Percentiles rank a stretch among this genome's conserved stretches.
Conservation (phyloP, 1,284 basidiomycete genomes). For the Heterobasidion irregulare region DNA sequence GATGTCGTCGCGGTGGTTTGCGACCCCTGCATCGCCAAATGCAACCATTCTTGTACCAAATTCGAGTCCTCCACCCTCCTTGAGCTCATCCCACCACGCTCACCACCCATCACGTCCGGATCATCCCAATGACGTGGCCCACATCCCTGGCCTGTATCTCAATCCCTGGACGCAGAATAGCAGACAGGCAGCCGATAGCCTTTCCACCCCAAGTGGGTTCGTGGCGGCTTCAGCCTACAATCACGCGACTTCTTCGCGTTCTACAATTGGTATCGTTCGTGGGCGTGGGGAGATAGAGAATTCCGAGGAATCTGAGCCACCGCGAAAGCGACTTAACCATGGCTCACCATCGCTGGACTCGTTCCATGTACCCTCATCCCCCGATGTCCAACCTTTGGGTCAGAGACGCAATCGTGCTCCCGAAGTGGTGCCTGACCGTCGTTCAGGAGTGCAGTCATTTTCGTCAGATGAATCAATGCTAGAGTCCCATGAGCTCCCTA, state of each 20-base stretch:
- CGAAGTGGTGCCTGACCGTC: slow-evolving; percentile 23
- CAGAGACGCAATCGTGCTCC: slow-evolving; percentile 34
- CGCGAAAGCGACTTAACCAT: slow-evolving; percentile 54
- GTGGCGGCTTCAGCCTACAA: slow-evolving; percentile 28
- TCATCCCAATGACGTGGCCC: slow-evolving; percentile 31
- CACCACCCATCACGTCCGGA: slow-evolving; percentile 27
- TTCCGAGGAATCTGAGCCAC: slow-evolving; percentile 42
- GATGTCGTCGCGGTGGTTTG: slow-evolving; percentile 34
- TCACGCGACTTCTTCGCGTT: slow-evolving; percentile 42
- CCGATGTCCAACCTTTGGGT: slow-evolving; percentile 43
- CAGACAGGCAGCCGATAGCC: slow-evolving; percentile 35
- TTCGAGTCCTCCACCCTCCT: slow-evolving; percentile 36
- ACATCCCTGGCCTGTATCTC: slow-evolving; percentile 28
- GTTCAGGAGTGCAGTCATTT: slow-evolving; percentile 21
- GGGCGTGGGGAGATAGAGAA: slow-evolving; percentile 27
- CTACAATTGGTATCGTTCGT: slow-evolving; percentile 25
- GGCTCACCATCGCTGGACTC: slow-evolving; percentile 33
- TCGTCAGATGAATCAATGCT: slow-evolving; percentile 64
- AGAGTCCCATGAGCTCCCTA: slow-evolving; percentile 29
- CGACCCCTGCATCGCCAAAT: slow-evolving; percentile 25
- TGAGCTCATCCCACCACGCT: not conserved
- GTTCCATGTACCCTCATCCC: slow-evolving; percentile 42
- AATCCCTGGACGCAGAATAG: slow-evolving; percentile 26
- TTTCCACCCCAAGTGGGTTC: slow-evolving; percentile 55
- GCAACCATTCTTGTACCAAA: slow-evolving; percentile 63